Evolutionary conservation across 2,329 filamentous ascomycete genomes (phyloP), one percentile per base, ranked within the genome.

Genomic region (Aspergillus tubingensis): DNA sequence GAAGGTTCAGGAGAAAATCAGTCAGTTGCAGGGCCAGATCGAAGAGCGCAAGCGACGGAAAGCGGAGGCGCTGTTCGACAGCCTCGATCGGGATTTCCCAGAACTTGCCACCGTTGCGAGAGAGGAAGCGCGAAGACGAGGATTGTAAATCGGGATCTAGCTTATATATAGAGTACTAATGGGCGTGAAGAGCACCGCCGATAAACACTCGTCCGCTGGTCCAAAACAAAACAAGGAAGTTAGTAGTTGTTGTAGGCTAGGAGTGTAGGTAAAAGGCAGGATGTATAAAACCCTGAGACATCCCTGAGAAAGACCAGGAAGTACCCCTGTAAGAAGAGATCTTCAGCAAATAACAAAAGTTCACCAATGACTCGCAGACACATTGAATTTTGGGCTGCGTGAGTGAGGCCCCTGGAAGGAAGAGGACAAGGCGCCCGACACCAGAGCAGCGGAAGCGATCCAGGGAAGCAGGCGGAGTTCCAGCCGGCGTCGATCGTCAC

Each of bases 1-100:
- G 8, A 63, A 65, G 27, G 50, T 71, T 11, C 54, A 66, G 10
- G 64, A 71, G 11, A 63, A 67, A 17, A 67, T 69, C 39, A 49
- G 44, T 13, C 56, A 62, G 30, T 25, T 69, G 19, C 66, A 72
- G 48, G 43, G 10, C 23, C 61, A 66, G 39, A 54, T 66, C 53
- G 65, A 66, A 47, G 55, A 51, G 49, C 47, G 39, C 13, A 65
- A 55, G 47, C 57, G 62, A 58, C 57, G 50, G 44, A 67, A 68
- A 51, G 61, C 66, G 6, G 63, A 68, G 43, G 10, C 30, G 17
- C 58, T 67, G 7, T 60, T 67, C 15, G 58, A 19, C 32, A 60
- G 56, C 21, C 55, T 67, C 11, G 19, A 63, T 17, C 64, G 60
- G 19, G 62, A 66, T 51, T 68, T 66, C n/a, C 66, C 66, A 43